Base-by-base conservation (phyloP, 2,329 filamentous ascomycete genomes). In the Neofusicoccum sp. region DNA sequence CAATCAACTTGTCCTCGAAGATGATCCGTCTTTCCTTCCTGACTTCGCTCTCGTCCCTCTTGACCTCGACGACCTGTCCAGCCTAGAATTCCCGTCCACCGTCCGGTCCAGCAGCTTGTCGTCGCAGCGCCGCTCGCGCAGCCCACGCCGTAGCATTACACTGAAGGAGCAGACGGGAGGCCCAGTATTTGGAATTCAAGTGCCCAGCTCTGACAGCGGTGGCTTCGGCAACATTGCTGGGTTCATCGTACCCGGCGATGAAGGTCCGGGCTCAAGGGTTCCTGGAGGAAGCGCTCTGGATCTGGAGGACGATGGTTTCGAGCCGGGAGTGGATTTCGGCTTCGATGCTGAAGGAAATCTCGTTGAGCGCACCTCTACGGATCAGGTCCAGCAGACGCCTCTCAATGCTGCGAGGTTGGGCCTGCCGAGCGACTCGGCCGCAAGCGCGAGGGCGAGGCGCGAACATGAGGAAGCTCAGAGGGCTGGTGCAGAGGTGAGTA, bases 21-120 rank as follows among this genome's bases (percentile, higher is more conserved):
- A 98, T 68, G 93, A 98, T 69, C 91, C 92, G 0, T 82, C 85
- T 43, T 97, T 98, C 70, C 75, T 90, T 8, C 86, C 88, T 0
- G 85, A 88, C 44, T 80, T 86, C 34, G 78, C 80, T 34, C 78
- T 91, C 28, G 84, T 87, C 1, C 78, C 82, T 0, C 79, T 89
- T 61, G 80, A 87, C 33, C 71, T 85, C 24, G 80, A 85, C 53
- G 80, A 85, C 56, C 69, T 86, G 14, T 71, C 84, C 38, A 70
- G 78, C 33, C 61, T 75, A n/a, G 65, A 68, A 11, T 64, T 73
- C 2, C 70, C 76, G 5, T 66, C 72, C 14, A 67, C 72, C 7
- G 72, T 24, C 8, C 40, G 40, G 2, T 56, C 40, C 6, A 56
- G 33, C 33, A 56, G 40, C 11, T 26, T 48, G 4, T 61, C 49